Evolutionary conservation across 129 eudicot genomes (phyloP).

Genomic region (Artemisia argyi): DNA sequence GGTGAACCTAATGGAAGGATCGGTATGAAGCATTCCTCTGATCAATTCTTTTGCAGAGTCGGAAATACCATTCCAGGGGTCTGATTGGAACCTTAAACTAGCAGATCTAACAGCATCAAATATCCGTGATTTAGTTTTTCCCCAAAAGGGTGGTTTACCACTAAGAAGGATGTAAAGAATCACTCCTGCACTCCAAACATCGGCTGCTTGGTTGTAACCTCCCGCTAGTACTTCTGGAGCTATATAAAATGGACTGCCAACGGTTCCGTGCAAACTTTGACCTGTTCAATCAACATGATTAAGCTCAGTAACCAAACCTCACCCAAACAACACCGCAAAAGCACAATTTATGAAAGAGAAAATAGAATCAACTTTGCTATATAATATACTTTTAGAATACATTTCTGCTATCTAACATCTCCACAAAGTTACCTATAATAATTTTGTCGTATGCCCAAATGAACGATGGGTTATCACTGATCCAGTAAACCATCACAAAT

Average conservation of each 20-base stretch:
- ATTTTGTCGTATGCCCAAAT: not conserved
- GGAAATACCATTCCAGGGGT: conserved; percentile 62
- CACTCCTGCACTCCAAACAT: conserved; percentile 89
- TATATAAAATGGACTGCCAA: conserved; percentile 90
- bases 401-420: not conserved
- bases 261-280: conserved; percentile 70
- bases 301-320: not conserved
- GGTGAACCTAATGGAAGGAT: conserved; percentile 60
- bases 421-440: not conserved
- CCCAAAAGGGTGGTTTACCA: conserved; percentile 91
- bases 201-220: conserved; percentile 80
- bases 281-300: conserved; percentile 41
- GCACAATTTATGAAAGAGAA: not conserved
- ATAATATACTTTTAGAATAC: not conserved
- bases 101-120: conserved; percentile 87
- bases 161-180: conserved; percentile 82
- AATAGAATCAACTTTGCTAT: not conserved
- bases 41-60: conserved; percentile 72
- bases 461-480: not conserved
- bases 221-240: conserved; percentile 93
- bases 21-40: conserved; percentile 68
- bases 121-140: conserved; percentile 66
- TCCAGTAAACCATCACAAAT: no score
- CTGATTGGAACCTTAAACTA: conserved; percentile 60
- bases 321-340: not conserved